Conservation (phyloP, 305 asterid genomes). For the Fraxinus latifolia region DNA sequence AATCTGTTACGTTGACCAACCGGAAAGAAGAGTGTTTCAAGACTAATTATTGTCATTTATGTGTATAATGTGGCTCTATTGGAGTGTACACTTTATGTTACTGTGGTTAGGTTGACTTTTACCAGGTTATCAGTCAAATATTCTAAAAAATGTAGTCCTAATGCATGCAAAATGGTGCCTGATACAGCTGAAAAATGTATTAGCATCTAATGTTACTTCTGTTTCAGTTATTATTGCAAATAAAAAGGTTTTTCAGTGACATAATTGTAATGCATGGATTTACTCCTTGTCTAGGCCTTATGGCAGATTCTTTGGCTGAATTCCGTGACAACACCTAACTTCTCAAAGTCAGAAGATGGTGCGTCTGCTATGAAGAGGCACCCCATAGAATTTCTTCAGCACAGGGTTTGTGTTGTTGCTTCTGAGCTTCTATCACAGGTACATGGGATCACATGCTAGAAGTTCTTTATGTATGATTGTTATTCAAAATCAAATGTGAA, state of each 20-base stretch:
- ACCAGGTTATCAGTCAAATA: not conserved
- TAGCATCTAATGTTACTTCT: not conserved
- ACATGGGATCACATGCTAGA: slow-evolving; percentile 27
- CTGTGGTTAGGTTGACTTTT: not conserved
- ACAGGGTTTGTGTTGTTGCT: slow-evolving; percentile 78
- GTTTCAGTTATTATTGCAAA: not conserved
- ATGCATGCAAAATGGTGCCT: slow-evolving; percentile 12
- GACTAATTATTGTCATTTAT: not conserved
- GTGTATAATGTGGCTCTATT: not conserved
- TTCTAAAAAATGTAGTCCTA: not conserved
- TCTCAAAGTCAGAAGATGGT: slow-evolving; percentile 44
- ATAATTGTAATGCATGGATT: slow-evolving; percentile 15
- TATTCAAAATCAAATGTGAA: slow-evolving; percentile 9
- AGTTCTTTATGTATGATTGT: slow-evolving; percentile 18
- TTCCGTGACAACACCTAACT: slow-evolving; percentile 56
- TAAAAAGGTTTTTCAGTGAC: not conserved
- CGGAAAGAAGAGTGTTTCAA: not conserved
- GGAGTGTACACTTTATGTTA: not conserved
- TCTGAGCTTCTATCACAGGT: slow-evolving; percentile 98
- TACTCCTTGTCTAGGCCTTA: slow-evolving; percentile 58
- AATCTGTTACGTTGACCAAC: not conserved
- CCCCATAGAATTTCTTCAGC: slow-evolving; percentile 80
- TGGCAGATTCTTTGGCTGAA: slow-evolving; percentile 97
- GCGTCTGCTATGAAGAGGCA: slow-evolving; percentile 58
- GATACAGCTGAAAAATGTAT: slow-evolving; percentile 2